A percentile compares a stretch with the other conserved stretches of the same genome.
Evolutionary conservation across 2,329 filamentous ascomycete species (phyloP).

Genomic region (Exophiala sideris): DNA sequence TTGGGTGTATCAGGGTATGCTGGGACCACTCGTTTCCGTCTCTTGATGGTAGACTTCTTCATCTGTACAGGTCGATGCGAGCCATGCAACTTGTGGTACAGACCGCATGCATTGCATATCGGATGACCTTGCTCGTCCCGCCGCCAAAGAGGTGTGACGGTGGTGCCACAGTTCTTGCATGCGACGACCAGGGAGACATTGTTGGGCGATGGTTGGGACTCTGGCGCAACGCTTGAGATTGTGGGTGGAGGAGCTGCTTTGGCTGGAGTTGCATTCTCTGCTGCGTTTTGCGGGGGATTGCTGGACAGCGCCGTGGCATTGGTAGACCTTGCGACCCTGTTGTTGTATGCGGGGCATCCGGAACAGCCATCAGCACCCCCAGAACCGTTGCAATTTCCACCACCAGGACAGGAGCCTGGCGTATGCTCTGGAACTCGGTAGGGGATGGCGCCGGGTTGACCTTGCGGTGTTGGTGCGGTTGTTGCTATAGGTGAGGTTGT

Average conservation of each 20-base stretch:
- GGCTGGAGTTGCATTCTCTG: conserved; percentile 6
- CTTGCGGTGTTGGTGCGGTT: conserved; percentile 34
- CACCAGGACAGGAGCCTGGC: conserved; percentile 89
- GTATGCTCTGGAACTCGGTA: conserved; percentile 35
- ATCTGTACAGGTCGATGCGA: conserved; percentile 93
- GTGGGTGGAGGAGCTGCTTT: conserved; percentile 6
- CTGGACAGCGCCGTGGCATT: conserved; percentile 9
- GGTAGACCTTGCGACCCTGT: conserved; percentile 65
- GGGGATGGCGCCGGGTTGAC: conserved; percentile 14
- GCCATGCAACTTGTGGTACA: conserved; percentile 96
- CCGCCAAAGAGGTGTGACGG: conserved; percentile 93
- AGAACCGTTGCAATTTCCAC: conserved; percentile 92
- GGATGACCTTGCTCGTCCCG: conserved; percentile 92
- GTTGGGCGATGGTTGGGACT: conserved; percentile 8
- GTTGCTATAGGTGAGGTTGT: conserved; percentile 24
- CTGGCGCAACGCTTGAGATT: conserved; percentile 3
- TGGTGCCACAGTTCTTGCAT: conserved; percentile 95
- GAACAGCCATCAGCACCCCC: conserved; percentile 92
- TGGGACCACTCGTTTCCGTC: conserved; percentile 89
- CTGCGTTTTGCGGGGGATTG: background rate
- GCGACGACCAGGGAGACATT: conserved; percentile 65
- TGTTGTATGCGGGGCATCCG: conserved; percentile 96
- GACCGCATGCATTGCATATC: conserved; percentile 95
- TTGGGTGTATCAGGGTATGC: conserved; percentile 51
- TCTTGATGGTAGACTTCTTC: conserved; percentile 97